phyloP scores from a whole-genome alignment of 2,329 filamentous ascomycete genomes.

The Monilinia vaccinii-corymbosi region DNA sequence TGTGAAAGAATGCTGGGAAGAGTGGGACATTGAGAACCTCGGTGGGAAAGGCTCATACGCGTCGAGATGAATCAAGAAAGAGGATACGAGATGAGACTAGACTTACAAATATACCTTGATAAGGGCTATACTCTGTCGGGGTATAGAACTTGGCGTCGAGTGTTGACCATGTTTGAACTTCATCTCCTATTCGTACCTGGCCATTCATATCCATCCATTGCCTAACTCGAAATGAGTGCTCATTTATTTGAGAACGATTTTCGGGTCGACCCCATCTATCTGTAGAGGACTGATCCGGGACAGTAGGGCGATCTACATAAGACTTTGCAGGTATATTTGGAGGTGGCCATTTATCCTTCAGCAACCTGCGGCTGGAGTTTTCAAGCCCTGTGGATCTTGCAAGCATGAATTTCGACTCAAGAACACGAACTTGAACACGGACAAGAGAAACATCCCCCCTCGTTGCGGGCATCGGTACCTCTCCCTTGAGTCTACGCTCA shows the following conservation, averaged over 20 bases:
- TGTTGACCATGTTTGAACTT: conserved; percentile 57
- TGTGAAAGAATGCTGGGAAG: neutral
- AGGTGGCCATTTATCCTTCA: conserved; percentile 58
- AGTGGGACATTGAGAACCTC: neutral
- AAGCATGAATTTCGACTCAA: conserved; percentile 1
- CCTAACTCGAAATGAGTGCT: conserved; percentile 63
- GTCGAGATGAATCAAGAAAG: neutral
- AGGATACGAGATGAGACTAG: neutral
- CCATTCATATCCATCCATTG: conserved; percentile 63
- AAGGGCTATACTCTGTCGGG: conserved; percentile 71
- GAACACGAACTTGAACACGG: neutral
- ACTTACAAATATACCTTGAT: conserved; percentile 75
- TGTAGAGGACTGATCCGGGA: conserved; percentile 9
- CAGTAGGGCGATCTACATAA: conserved; percentile 40
- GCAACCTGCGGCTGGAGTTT: no score
- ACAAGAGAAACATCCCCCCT: neutral
- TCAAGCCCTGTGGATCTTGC: neutral
- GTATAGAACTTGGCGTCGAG: conserved; percentile 69
- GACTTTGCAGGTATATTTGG: conserved; percentile 51
- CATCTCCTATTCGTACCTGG: conserved; percentile 43
- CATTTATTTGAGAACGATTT: conserved; percentile 50
- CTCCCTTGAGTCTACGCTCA: neutral
- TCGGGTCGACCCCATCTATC: conserved; percentile 11
- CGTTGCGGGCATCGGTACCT: neutral
- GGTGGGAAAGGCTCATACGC: neutral